Conservation (phyloP, 2,329 filamentous ascomycete species). For the Clonostachys byssicola region DNA sequence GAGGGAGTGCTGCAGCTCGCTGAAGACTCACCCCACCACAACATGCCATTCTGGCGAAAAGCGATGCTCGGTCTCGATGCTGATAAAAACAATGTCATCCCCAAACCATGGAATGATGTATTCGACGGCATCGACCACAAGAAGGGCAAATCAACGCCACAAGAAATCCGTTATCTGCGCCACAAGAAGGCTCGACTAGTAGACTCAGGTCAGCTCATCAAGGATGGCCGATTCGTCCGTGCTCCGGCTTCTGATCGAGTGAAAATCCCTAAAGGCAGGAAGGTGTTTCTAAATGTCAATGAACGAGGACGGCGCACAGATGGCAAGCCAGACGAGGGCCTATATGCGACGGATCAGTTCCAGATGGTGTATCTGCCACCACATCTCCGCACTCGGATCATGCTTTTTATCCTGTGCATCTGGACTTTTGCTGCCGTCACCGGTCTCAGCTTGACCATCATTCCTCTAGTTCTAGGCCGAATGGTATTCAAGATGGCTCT, state of each 20-base stretch:
- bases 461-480: conserved; percentile 83
- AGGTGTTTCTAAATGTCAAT: conserved; percentile 75
- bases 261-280: conserved; percentile 79
- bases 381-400: conserved; percentile 74
- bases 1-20: conserved; percentile 62
- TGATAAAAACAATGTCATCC: conserved; percentile 35
- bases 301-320: conserved; percentile 58
- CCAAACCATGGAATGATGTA: conserved; percentile 54
- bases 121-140: conserved; percentile 44
- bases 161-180: conserved; percentile 28
- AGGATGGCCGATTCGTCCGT: conserved; percentile 79
- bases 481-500: conserved; percentile 70
- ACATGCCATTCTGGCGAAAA: conserved; percentile 30
- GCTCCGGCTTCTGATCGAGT: conserved; percentile 95
- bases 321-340: conserved; percentile 44
- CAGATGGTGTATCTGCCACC: conserved; percentile 79
- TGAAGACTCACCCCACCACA: conserved; percentile 19
- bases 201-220: conserved; percentile 48
- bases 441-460: conserved; percentile 78
- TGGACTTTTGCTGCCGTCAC: conserved; percentile 91
- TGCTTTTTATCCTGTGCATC: conserved; percentile 81
- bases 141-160: conserved; percentile 23
- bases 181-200: conserved; percentile 40
- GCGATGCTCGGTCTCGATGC: conserved; percentile 42
- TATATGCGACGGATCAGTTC: conserved; percentile 58